These are phyloP conservation scores for Ceratorhiza oryzae-sativae DNA, from an alignment of 1,284 basidiomycete genomes.

Conservation along the genomic window DNA sequence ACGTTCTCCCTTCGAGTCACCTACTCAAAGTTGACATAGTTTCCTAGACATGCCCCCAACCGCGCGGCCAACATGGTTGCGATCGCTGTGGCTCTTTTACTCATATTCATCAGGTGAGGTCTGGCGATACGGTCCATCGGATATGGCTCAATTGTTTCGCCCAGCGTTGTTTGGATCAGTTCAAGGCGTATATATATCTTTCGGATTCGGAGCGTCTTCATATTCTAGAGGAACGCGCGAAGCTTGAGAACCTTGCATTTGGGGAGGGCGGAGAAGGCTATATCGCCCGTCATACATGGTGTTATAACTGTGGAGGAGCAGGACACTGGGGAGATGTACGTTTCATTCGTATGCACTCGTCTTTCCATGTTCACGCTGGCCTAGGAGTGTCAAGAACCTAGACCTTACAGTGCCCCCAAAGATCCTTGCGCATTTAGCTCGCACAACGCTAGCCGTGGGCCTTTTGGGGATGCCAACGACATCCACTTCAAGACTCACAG, in stretches of 20 bases:
- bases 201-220: constrained; percentile 32
- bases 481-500: background rate
- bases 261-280: constrained; percentile 40
- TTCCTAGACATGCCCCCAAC: constrained; percentile 26
- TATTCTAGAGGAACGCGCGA: constrained; percentile 28
- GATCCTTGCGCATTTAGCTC: constrained; percentile 36
- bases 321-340: constrained; percentile 40
- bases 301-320: constrained; percentile 38
- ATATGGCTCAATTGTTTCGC: background rate
- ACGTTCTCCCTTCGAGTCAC: background rate
- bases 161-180: constrained; percentile 38
- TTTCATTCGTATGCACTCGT: background rate
- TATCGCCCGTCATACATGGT: constrained; percentile 38
- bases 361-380: background rate
- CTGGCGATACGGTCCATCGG: background rate
- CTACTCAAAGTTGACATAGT: background rate
- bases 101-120: constrained; percentile 37
- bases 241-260: constrained; percentile 18
- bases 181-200: constrained; percentile 38
- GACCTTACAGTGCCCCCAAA: background rate
- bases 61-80: constrained; percentile 36
- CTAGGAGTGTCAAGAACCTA: constrained; percentile 27
- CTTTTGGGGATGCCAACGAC: constrained; percentile 16
- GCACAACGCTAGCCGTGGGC: constrained; percentile 30
- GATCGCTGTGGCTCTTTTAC: constrained; percentile 37